phyloP scores from a whole-genome alignment of 495 filamentous ascomycete genomes.

The Penicillium nucicola region DNA sequence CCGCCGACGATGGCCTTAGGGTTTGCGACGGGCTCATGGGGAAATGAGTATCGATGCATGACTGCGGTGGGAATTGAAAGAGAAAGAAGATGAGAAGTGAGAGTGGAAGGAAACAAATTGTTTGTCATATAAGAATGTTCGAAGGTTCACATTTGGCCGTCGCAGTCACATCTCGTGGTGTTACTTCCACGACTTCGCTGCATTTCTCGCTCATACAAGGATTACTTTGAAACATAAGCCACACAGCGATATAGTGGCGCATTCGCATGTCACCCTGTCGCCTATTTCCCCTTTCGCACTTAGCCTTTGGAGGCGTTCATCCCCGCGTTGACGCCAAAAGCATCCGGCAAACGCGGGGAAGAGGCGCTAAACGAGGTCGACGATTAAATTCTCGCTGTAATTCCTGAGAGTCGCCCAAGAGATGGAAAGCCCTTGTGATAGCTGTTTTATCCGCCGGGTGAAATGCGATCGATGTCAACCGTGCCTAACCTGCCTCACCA shows the following conservation, averaged over 20 bases:
- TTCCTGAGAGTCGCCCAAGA: conserved; percentile 3
- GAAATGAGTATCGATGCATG: conserved; percentile 43
- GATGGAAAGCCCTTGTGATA: conserved; percentile 15
- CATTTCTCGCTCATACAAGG: not conserved
- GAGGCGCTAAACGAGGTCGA: not conserved
- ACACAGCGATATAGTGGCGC: no score
- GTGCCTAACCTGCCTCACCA: conserved; percentile 9
- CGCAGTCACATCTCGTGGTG: no score
- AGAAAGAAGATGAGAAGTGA: no score
- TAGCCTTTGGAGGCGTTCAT: no score
- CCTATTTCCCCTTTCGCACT: no score
- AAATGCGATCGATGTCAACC: conserved; percentile 18
- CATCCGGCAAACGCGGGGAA: not conserved
- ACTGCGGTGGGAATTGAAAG: no score
- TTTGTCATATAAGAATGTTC: no score
- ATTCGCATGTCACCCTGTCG: no score
- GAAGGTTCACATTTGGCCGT: no score
- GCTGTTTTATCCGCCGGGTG: conserved; percentile 15
- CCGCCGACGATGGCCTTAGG: conserved; percentile 43
- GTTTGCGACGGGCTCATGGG: conserved; percentile 41
- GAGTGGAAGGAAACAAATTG: no score
- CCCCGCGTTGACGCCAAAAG: conserved; percentile 9
- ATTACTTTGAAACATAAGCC: no score
- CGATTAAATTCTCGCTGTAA: conserved; percentile 13
- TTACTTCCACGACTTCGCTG: not conserved